These are phyloP conservation scores for Citrus australasica DNA, from an alignment of 345 rosid species.

Conservation along the genomic window DNA sequence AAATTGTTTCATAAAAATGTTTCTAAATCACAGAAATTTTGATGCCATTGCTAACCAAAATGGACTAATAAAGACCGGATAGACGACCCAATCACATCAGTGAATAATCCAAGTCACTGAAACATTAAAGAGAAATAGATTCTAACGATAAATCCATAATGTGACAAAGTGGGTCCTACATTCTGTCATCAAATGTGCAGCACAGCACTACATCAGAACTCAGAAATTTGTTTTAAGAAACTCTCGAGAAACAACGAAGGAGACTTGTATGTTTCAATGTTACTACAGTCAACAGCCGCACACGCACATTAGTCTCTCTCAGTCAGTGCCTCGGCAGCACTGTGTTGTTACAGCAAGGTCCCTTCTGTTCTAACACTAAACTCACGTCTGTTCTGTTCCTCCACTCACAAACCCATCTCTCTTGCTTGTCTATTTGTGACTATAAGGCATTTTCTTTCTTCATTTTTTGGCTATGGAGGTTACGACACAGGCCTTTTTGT, in stretches of 20 bases:
- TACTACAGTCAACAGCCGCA: not conserved
- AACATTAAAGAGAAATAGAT: not conserved
- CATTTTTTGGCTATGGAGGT: constrained; percentile 37
- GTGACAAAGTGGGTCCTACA: not conserved
- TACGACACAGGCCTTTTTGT: constrained; percentile 27
- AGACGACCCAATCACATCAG: not conserved
- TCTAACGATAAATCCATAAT: not conserved
- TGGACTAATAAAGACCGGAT: not conserved
- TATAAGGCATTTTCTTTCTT: not conserved
- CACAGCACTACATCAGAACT: not conserved
- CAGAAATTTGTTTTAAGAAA: not conserved
- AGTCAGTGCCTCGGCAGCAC: not conserved
- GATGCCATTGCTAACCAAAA: too few relatives aligned
- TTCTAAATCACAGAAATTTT: not conserved
- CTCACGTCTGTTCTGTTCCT: constrained; percentile 18
- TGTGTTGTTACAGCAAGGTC: not conserved
- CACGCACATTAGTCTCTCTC: not conserved
- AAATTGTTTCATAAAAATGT: not conserved
- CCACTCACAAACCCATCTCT: constrained; percentile 17
- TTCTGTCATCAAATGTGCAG: not conserved
- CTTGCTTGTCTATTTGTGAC: constrained; percentile 13
- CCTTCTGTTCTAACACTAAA: constrained; percentile 9
- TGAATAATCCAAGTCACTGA: not conserved
- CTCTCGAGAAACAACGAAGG: not conserved
- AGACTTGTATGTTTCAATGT: not conserved